Evolutionary conservation across 2,329 filamentous ascomycete genomes (phyloP).

Genomic region (Penicillium expansum): DNA sequence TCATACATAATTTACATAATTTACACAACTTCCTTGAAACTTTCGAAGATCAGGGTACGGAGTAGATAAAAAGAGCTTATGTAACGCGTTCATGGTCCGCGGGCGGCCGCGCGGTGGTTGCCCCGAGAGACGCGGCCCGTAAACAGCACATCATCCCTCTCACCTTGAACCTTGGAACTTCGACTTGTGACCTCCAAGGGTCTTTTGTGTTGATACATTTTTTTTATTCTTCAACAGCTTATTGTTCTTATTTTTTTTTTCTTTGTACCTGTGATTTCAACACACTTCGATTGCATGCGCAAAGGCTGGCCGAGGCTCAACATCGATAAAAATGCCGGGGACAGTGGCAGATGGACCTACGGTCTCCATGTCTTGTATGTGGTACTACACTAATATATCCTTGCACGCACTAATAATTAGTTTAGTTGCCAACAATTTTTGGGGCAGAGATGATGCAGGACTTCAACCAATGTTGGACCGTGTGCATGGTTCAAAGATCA

Average conservation of each 20-base stretch:
- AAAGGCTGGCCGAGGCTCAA: conserved; percentile 40
- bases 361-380: conserved; percentile 66
- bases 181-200: conserved; percentile 19
- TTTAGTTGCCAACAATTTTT: conserved; percentile 94
- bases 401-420: conserved; percentile 2
- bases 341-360: conserved; percentile 61
- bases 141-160: conserved; percentile 25
- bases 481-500: conserved; percentile 91
- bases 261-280: conserved; percentile 9
- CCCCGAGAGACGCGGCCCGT: conserved; percentile 25
- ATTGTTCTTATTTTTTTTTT: conserved; percentile 12
- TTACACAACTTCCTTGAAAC: not conserved
- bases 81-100: conserved; percentile 9
- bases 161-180: conserved; percentile 11
- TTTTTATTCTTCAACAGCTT: conserved; percentile 2
- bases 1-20: not conserved
- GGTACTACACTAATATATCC: not conserved
- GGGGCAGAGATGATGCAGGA: conserved; percentile 98
- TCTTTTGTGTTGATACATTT: conserved; percentile 13
- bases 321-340: conserved; percentile 54
- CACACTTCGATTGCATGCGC: conserved; percentile 26
- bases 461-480: conserved; percentile 87
- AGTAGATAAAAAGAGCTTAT: conserved; percentile 4
- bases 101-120: conserved; percentile 13
- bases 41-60: no score